Percentiles rank a stretch among this genome's conserved stretches.
Conservation (phyloP, 345 rosid genomes). For the Noccaea caerulescens region DNA sequence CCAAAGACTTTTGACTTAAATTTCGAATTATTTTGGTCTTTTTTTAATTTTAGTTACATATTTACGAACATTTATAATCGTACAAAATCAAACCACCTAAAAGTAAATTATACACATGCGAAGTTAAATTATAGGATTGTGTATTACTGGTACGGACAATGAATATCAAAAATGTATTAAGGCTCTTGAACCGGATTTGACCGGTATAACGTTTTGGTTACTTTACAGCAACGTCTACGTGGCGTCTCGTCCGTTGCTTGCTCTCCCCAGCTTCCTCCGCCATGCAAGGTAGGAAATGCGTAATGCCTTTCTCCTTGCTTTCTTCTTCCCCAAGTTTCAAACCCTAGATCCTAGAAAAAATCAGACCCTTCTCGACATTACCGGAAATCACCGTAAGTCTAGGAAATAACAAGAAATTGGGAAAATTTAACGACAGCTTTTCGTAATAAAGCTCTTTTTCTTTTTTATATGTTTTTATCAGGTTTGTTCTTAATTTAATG, state of each 20-base stretch:
- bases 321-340: constrained; percentile 28
- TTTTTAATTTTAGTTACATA: too few relatives aligned
- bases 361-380: neutral
- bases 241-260: neutral
- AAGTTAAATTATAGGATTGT: too few relatives aligned
- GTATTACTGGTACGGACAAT: too few relatives aligned
- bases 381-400: neutral
- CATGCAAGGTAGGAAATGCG: constrained; percentile 12
- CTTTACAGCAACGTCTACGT: neutral
- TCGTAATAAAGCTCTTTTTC: neutral
- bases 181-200: neutral
- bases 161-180: too few relatives aligned
- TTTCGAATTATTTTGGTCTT: too few relatives aligned
- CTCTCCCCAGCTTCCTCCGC: constrained; percentile 8
- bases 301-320: neutral
- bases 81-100: too few relatives aligned
- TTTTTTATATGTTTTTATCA: neutral
- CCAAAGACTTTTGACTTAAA: too few relatives aligned
- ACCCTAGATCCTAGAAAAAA: constrained; percentile 21
- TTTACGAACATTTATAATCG: too few relatives aligned
- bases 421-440: neutral
- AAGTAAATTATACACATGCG: too few relatives aligned
- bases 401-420: neutral
- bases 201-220: neutral
- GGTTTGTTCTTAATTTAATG: neutral